phyloP scores from a whole-genome alignment of 2,329 filamentous ascomycete species.

The Hypoxylon sp. region DNA sequence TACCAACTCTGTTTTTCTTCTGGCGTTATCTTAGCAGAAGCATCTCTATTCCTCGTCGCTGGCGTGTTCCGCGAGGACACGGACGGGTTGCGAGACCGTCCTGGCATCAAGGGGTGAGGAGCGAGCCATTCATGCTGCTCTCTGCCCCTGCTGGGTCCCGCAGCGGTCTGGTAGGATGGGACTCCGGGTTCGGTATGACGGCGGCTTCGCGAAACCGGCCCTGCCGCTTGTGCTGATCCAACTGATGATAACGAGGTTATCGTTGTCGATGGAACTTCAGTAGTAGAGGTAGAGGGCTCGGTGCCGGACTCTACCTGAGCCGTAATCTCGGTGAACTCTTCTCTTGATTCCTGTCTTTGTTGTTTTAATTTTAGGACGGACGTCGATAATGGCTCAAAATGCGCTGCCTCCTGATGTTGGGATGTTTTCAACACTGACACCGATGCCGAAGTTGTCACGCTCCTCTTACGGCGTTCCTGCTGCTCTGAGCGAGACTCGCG shows the following conservation, averaged over 20 bases:
- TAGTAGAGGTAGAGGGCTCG: conserved; percentile 4
- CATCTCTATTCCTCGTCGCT: background rate
- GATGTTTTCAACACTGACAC: background rate
- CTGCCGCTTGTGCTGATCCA: background rate
- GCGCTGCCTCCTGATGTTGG: background rate
- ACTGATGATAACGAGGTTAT: background rate
- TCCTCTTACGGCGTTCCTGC: conserved; percentile 15
- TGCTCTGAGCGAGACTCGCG: conserved; percentile 2
- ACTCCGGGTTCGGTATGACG: conserved; percentile 31
- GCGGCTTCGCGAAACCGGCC: conserved; percentile 5
- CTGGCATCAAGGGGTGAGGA: conserved; percentile 40
- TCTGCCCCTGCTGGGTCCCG: background rate
- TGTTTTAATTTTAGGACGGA: background rate
- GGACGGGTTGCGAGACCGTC: conserved; percentile 13
- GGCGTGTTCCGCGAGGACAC: conserved; percentile 1
- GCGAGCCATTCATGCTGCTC: conserved; percentile 23
- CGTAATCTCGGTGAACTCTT: background rate
- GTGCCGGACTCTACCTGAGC: background rate
- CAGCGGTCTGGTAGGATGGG: background rate
- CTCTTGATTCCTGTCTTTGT: background rate
- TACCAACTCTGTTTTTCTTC: background rate
- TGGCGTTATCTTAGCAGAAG: background rate
- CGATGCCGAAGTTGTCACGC: conserved; percentile 17
- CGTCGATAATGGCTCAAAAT: background rate
- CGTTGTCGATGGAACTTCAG: background rate